Evolutionary conservation across 1,284 basidiomycete species (phyloP).

Genomic region (Cryptococcus wingfieldii): DNA sequence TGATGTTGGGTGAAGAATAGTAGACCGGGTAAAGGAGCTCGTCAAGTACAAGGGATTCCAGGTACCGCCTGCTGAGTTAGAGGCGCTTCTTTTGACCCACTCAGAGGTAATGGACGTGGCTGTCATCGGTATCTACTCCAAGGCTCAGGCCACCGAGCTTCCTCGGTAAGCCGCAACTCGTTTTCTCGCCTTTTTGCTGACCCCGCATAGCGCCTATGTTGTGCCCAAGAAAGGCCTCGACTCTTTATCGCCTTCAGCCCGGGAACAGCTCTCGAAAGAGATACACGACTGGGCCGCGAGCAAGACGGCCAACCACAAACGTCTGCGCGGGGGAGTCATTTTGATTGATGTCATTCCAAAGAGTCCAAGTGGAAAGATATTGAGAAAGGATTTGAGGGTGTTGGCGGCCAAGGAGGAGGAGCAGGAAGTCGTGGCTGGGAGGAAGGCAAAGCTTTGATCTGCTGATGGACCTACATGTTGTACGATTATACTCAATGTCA

Average conservation of each 20-base stretch:
- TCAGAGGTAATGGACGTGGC: conserved; percentile 66
- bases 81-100: conserved; percentile 66
- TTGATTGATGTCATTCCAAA: conserved; percentile 52
- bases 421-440: conserved; percentile 7
- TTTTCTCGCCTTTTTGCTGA: neutral
- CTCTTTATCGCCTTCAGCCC: neutral
- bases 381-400: conserved; percentile 41
- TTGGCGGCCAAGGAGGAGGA: conserved; percentile 28
- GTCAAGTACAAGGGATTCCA: conserved; percentile 65
- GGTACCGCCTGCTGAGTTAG: conserved; percentile 78
- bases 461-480: too few species aligned
- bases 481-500: too few species aligned
- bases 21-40: conserved; percentile 64
- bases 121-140: conserved; percentile 64
- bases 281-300: conserved; percentile 61
- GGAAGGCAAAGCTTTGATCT: conserved; percentile 17
- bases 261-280: conserved; percentile 50
- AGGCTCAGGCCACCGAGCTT: conserved; percentile 66
- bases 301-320: conserved; percentile 54
- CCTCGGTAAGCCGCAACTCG: conserved; percentile 55
- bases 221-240: neutral
- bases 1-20: conserved; percentile 27
- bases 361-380: conserved; percentile 43
- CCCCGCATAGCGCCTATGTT: conserved; percentile 1
- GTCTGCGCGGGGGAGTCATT: conserved; percentile 50